Evolutionary conservation across 305 asterid genomes (phyloP), one percentile per base, ranked within the genome.

Genomic region (Coffea humblotiana): DNA sequence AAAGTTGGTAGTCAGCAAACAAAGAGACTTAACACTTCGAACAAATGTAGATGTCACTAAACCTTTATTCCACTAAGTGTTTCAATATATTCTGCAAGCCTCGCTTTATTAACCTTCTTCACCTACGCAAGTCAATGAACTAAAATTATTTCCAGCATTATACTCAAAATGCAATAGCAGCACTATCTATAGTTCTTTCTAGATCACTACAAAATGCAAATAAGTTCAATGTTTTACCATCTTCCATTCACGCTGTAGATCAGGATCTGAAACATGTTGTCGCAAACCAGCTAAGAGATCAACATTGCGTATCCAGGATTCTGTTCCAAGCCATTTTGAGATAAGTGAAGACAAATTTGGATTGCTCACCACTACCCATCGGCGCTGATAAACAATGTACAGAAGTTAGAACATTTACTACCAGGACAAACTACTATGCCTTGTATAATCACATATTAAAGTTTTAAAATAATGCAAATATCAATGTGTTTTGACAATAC

Each of bases 301-400:
- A 80, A 82, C 65, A 82, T 84, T 79, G 76, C 83, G 82, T 79
- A 86, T 79, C 88, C 89, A 84, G 21, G 86, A 81, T 82, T 84
- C 89, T 75, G 87, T 86, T 78, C 88, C 89, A 67, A 86, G 86
- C 89, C 88, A 86, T 82, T 82, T 86, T 77, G 89, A 79, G 77
- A 84, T 86, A 79, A 86, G 81, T 43, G 88, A 77, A 79, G 86
- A 82, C 74, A 86, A 51, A 74, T 84, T 84, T 79, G 89, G 86
- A 86, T 86, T 86, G 87, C 89, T 84, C 84, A 86, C 89, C 75
- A 86, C 89, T 60, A 86, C 83, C 89, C 88, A 86, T n/a, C 89
- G 86, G 25, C 89, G 85, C 89, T 86, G 85, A 64, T 14, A 79
- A 77, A 75, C 71, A 18, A 45, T 63, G n/a, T 65, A 35, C 69